Evolutionary conservation across 2,329 filamentous ascomycete genomes (phyloP).

Genomic region (Hypomyces rosellus): DNA sequence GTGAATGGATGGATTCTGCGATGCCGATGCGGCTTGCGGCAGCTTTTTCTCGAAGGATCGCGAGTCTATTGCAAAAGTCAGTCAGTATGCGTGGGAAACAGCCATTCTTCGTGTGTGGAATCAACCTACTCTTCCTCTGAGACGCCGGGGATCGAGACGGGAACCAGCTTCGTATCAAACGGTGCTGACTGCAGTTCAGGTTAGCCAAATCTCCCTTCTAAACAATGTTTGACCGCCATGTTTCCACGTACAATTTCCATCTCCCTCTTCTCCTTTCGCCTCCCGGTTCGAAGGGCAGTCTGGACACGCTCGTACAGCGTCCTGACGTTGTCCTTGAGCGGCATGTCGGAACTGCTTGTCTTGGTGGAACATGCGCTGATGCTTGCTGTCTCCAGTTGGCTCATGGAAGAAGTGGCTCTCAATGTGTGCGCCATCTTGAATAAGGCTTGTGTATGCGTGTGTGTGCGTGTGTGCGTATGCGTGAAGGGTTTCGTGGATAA

Average conservation of each 20-base stretch:
- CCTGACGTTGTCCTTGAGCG: conserved; percentile 37
- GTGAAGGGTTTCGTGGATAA: neutral
- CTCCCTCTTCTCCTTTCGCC: conserved; percentile 36
- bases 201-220: conserved; percentile 15
- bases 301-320: conserved; percentile 40
- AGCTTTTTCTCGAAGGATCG: conserved; percentile 46
- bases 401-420: conserved; percentile 1
- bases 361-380: conserved; percentile 8
- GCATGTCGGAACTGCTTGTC: conserved; percentile 18
- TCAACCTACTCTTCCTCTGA: conserved; percentile 52
- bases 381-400: conserved; percentile 10
- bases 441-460: neutral
- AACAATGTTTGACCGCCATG: neutral
- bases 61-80: conserved; percentile 30
- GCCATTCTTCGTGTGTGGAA: neutral
- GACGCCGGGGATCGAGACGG: conserved; percentile 47
- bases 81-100: conserved; percentile 1
- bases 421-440: conserved; percentile 5
- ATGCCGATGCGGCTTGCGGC: conserved; percentile 43
- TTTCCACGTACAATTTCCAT: conserved; percentile 40
- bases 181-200: conserved; percentile 46
- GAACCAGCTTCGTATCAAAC: conserved; percentile 52
- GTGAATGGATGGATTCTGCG: conserved; percentile 26
- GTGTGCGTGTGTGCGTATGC: neutral
- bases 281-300: conserved; percentile 32